These are phyloP conservation scores for Shiraia sp. DNA, from an alignment of 2,329 filamentous ascomycete genomes.

Conservation along the genomic window DNA sequence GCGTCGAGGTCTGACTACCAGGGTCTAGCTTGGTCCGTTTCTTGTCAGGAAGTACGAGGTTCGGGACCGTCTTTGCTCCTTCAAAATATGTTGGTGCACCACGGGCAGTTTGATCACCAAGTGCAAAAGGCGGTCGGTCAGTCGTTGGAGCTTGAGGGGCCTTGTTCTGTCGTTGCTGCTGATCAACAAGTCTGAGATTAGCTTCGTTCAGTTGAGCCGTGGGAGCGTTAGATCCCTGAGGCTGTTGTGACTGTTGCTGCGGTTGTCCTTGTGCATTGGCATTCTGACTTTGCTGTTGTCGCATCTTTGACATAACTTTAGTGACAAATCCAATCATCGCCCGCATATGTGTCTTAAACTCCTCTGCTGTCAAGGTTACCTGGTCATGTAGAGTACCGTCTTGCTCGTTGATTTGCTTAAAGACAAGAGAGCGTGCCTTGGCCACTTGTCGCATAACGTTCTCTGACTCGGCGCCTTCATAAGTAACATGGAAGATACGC, in stretches of 20 bases:
- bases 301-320: conserved; percentile 32
- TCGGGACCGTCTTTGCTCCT: conserved; percentile 55
- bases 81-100: conserved; percentile 62
- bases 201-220: conserved; percentile 42
- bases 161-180: conserved; percentile 53
- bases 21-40: conserved; percentile 59
- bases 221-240: conserved; percentile 19
- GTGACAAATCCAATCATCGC: conserved; percentile 32
- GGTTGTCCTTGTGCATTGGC: too few relatives aligned
- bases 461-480: conserved; percentile 30
- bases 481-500: conserved; percentile 34
- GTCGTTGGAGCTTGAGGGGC: conserved; percentile 55
- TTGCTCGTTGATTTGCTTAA: conserved; percentile 32
- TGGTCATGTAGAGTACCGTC: conserved; percentile 34
- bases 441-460: conserved; percentile 31
- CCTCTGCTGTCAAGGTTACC: conserved; percentile 31
- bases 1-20: conserved; percentile 48
- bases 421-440: conserved; percentile 26
- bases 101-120: conserved; percentile 57
- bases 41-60: conserved; percentile 60
- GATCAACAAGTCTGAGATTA: conserved; percentile 48
- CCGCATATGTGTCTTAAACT: conserved; percentile 30
- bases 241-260: conserved; percentile 21
- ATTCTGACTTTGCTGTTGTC: conserved; percentile 23
- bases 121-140: conserved; percentile 57